Conservation (phyloP, 2,329 filamentous ascomycete species). For the Microdochium nivale region DNA sequence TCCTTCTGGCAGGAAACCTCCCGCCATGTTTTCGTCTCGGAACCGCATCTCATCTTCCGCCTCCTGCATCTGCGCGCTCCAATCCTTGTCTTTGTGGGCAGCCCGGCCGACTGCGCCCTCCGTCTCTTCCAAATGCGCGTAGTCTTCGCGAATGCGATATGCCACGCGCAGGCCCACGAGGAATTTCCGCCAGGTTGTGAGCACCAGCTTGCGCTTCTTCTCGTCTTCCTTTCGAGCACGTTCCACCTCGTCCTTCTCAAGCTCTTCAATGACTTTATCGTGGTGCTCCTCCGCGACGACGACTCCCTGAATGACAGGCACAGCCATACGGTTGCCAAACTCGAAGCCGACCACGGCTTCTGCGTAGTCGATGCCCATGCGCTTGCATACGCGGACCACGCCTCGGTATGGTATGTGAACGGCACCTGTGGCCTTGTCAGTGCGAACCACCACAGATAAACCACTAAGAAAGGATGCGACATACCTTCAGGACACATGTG, state of each 20-base stretch:
- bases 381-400: slow-evolving; percentile 71
- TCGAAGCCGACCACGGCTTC: slow-evolving; percentile 96
- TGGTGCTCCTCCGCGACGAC: slow-evolving; percentile 79
- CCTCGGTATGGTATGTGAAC: slow-evolving; percentile 75
- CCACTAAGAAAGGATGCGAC: slow-evolving; percentile 5
- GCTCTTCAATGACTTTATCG: slow-evolving; percentile 65
- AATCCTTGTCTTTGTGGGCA: slow-evolving; percentile 30
- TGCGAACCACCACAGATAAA: background rate
- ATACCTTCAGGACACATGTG: slow-evolving; percentile 71
- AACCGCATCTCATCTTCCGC: slow-evolving; percentile 11
- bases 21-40: slow-evolving; percentile 44
- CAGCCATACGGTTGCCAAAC: slow-evolving; percentile 88
- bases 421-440: slow-evolving; percentile 44
- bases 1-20: slow-evolving; percentile 52
- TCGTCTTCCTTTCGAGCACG: slow-evolving; percentile 70
- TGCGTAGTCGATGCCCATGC: slow-evolving; percentile 77
- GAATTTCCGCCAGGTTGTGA: slow-evolving; percentile 80
- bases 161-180: slow-evolving; percentile 77
- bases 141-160: slow-evolving; percentile 67
- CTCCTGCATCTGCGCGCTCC: slow-evolving; percentile 13
- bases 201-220: slow-evolving; percentile 65
- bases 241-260: slow-evolving; percentile 70
- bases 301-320: slow-evolving; percentile 84
- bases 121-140: slow-evolving; percentile 54
- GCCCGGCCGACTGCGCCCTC: slow-evolving; percentile 29